Percentiles rank a stretch among this genome's conserved stretches.
phyloP scores from a whole-genome alignment of 2,329 filamentous ascomycete species.

The Trichophyton equinum region DNA sequence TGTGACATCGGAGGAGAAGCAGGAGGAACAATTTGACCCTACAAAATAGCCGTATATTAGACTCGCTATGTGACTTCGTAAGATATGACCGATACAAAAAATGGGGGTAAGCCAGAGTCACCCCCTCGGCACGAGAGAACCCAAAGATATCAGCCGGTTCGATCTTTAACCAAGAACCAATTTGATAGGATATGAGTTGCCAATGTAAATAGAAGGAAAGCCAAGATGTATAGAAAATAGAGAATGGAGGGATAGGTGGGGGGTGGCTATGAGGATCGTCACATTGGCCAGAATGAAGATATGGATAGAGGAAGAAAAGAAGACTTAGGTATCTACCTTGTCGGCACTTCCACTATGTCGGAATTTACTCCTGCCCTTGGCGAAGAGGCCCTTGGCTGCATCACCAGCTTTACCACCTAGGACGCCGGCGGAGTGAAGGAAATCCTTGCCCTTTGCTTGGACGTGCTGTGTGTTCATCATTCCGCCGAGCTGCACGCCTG shows the following conservation, averaged over 20 bases:
- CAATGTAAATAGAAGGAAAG: not conserved
- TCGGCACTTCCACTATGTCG: conserved; percentile 50
- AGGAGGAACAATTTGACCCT: conserved; percentile 4
- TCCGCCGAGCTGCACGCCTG: conserved; percentile 25
- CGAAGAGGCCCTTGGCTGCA: conserved; percentile 80
- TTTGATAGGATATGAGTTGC: not conserved
- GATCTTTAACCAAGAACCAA: not conserved
- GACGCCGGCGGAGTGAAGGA: conserved; percentile 69
- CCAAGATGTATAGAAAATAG: not conserved
- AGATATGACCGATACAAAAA: not conserved
- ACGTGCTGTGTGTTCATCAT: conserved; percentile 49
- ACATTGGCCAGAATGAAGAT: not conserved
- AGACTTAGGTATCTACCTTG: conserved; percentile 71
- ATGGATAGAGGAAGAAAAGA: conserved; percentile 11
- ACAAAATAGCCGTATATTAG: conserved; percentile 7
- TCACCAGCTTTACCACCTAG: conserved; percentile 58
- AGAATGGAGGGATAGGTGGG: not conserved
- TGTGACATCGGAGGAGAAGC: not conserved
- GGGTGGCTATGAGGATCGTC: not conserved
- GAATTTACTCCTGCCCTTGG: conserved; percentile 80
- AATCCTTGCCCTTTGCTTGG: conserved; percentile 74
- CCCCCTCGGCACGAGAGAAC: not conserved
- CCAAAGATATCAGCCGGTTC: not conserved
- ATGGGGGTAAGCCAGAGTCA: not conserved
- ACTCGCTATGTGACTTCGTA: conserved; percentile 4